Conservation (phyloP, 2,329 filamentous ascomycete species). For the Fusarium dimerum region DNA sequence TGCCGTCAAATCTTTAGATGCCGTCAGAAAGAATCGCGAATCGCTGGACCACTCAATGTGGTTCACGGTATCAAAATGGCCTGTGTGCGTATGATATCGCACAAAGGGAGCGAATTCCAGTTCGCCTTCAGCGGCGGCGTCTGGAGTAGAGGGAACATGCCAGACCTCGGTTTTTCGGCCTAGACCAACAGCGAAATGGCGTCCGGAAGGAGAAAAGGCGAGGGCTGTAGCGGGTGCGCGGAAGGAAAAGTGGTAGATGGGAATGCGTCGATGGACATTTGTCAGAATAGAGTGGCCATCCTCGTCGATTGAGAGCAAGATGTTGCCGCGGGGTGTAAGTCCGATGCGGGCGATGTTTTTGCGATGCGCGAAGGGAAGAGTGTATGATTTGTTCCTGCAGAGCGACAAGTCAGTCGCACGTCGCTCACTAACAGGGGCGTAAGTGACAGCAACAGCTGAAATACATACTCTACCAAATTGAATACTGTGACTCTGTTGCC, state of each 20-base stretch:
- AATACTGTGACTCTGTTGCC: slow-evolving; percentile 96
- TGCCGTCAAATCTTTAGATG: slow-evolving; percentile 88
- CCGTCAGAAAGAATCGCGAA: slow-evolving; percentile 90
- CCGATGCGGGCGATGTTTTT: slow-evolving; percentile 89
- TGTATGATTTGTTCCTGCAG: slow-evolving; percentile 79
- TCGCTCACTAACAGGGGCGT: too few relatives aligned
- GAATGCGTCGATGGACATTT: slow-evolving; percentile 81
- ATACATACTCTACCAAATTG: slow-evolving; percentile 83
- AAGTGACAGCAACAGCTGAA: too few relatives aligned
- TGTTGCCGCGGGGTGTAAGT: slow-evolving; percentile 85
- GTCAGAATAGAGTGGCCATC: slow-evolving; percentile 92
- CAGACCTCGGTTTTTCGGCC: slow-evolving; percentile 91
- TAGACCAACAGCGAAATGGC: slow-evolving; percentile 85
- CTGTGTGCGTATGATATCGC: slow-evolving; percentile 79
- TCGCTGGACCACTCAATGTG: slow-evolving; percentile 95
- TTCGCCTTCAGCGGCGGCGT: slow-evolving; percentile 74
- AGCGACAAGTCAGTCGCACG: slow-evolving; percentile 34
- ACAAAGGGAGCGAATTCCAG: slow-evolving; percentile 96
- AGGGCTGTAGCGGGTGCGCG: slow-evolving; percentile 79
- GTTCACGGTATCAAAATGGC: slow-evolving; percentile 84
- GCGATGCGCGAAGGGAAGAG: slow-evolving; percentile 86
- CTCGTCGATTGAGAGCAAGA: slow-evolving; percentile 91
- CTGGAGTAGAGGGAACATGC: slow-evolving; percentile 90
- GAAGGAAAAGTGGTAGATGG: slow-evolving; percentile 96
- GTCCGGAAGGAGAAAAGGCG: slow-evolving; percentile 86